Percentiles rank a stretch among this genome's conserved stretches.
These are phyloP conservation scores for Starmerella khaoyaiensis DNA, from an alignment of 805 yeast genomes.

Conservation along the genomic window DNA sequence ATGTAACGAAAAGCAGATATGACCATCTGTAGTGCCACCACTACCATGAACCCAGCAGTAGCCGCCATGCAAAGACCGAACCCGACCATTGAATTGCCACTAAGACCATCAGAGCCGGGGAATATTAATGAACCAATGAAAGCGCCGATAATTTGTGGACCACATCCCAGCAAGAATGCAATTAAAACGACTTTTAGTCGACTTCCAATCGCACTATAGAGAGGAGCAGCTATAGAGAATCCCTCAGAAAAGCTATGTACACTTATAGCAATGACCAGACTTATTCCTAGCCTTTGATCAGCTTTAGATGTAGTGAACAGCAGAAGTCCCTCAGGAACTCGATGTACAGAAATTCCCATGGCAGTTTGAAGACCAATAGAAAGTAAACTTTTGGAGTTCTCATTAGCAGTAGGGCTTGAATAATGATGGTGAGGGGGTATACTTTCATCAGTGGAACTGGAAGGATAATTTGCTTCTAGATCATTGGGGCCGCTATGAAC, in stretches of 20 bases:
- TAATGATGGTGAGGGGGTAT: neutral
- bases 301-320: slow-evolving; percentile 64
- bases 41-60: slow-evolving; percentile 73
- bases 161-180: slow-evolving; percentile 61
- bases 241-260: slow-evolving; percentile 92
- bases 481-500: neutral
- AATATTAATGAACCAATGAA: slow-evolving; percentile 28
- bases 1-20: slow-evolving; percentile 72
- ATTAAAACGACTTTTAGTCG: slow-evolving; percentile 50
- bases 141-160: slow-evolving; percentile 86
- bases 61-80: slow-evolving; percentile 56
- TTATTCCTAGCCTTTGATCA: slow-evolving; percentile 56
- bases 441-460: neutral
- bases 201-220: slow-evolving; percentile 60
- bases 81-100: slow-evolving; percentile 26
- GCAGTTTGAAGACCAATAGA: slow-evolving; percentile 86
- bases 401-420: neutral
- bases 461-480: neutral
- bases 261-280: slow-evolving; percentile 71
- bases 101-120: slow-evolving; percentile 41
- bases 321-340: slow-evolving; percentile 89
- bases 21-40: slow-evolving; percentile 77
- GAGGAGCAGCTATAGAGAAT: slow-evolving; percentile 81
- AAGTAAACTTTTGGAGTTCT: slow-evolving; percentile 44
- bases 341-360: slow-evolving; percentile 75